phyloP scores from a whole-genome alignment of 2,329 filamentous ascomycete genomes.

The Epichloe gansuensis region DNA sequence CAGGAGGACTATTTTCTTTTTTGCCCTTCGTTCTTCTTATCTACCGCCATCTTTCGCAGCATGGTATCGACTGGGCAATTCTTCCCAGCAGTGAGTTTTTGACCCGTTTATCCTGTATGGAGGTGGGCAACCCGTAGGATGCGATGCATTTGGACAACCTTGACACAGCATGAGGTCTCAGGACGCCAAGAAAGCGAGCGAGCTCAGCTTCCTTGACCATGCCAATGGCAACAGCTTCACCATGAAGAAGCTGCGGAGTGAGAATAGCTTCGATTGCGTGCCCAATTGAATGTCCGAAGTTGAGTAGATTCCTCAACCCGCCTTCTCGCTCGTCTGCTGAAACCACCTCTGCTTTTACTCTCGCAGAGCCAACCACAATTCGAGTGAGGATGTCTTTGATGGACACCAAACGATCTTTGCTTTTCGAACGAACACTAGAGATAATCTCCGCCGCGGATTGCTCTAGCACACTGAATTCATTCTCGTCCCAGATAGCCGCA shows the following conservation, averaged over 20 bases:
- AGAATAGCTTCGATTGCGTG: constrained; percentile 94
- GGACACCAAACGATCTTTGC: constrained; percentile 49
- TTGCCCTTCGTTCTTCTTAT: constrained; percentile 94
- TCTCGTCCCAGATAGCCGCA: constrained; percentile 87
- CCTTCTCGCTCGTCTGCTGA: constrained; percentile 91
- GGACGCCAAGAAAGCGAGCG: constrained; percentile 73
- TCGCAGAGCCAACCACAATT: constrained; percentile 80
- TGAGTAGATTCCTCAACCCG: constrained; percentile 83
- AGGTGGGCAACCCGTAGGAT: constrained; percentile 84
- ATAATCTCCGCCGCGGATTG: constrained; percentile 69
- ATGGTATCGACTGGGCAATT: constrained; percentile 76
- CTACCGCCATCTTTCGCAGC: constrained; percentile 87
- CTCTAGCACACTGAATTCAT: constrained; percentile 76
- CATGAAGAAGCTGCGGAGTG: constrained; percentile 89
- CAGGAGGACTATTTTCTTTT: constrained; percentile 91
- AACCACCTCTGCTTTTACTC: constrained; percentile 88
- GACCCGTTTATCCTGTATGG: constrained; percentile 71
- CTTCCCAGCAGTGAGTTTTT: constrained; percentile 72
- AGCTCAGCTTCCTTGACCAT: constrained; percentile 98
- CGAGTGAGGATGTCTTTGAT: constrained; percentile 62
- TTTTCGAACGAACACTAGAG: constrained; percentile 20
- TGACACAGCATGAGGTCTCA: constrained; percentile 78
- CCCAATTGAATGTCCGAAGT: constrained; percentile 96
- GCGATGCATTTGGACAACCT: constrained; percentile 85
- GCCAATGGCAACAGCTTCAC: constrained; percentile 90